Conservation (phyloP, 192 early-diverging fungal genomes). For the Gaertneriomyces sp. region DNA sequence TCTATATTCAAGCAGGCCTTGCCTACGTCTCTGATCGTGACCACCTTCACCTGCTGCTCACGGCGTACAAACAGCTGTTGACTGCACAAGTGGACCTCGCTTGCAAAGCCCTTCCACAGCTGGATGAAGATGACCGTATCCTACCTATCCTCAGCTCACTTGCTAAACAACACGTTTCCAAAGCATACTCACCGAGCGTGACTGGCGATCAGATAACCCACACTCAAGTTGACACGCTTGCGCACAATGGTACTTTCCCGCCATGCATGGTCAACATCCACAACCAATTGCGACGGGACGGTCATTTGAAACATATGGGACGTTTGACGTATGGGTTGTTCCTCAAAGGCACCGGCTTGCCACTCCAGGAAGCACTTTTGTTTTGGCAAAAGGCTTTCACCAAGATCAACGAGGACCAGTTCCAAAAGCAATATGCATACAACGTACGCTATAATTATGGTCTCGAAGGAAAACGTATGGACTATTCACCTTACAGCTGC, state of each 20-base stretch:
- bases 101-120: constrained; percentile 72
- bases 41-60: constrained; percentile 66
- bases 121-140: constrained; percentile 91
- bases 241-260: constrained; percentile 65
- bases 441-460: constrained; percentile 97
- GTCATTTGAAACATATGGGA: constrained; percentile 81
- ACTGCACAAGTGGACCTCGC: constrained; percentile 56
- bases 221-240: constrained; percentile 63
- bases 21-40: constrained; percentile 67
- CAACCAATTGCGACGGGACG: constrained; percentile 61
- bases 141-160: constrained; percentile 83
- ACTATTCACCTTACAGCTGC: constrained; percentile 63
- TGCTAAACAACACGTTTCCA: constrained; percentile 73
- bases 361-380: constrained; percentile 81
- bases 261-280: constrained; percentile 89
- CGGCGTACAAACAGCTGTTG: constrained; percentile 71
- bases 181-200: constrained; percentile 50
- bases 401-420: constrained; percentile 79
- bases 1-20: constrained; percentile 37
- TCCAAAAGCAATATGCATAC: constrained; percentile 88
- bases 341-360: constrained; percentile 88
- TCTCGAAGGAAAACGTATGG: constrained; percentile 78
- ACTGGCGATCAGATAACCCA: constrained; percentile 31
- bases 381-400: constrained; percentile 89
- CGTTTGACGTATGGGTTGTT: constrained; percentile 92